These are phyloP conservation scores for Auriculariales sp. DNA, from an alignment of 768 basidiomycete species.

Conservation along the genomic window DNA sequence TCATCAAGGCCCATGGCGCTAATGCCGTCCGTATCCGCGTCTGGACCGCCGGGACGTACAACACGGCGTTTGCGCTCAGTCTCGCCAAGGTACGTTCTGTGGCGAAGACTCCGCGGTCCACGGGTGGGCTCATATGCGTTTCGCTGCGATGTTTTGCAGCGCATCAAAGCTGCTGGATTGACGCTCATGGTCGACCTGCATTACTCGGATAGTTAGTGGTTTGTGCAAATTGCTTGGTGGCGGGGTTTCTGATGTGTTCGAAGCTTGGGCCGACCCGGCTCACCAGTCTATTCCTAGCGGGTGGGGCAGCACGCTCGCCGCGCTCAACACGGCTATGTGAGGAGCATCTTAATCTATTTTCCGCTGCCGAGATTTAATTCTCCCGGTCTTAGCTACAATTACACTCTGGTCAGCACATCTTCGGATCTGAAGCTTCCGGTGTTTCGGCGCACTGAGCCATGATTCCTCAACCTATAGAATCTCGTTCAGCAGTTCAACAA, in stretches of 20 bases:
- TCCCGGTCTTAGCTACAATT: slow-evolving; percentile 10
- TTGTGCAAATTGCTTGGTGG: slow-evolving; percentile 21
- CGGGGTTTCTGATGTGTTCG: not conserved
- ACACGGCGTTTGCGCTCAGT: slow-evolving; percentile 33
- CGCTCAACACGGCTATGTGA: slow-evolving; percentile 38
- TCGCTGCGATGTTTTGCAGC: not conserved
- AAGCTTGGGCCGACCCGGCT: slow-evolving; percentile 50
- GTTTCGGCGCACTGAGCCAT: not conserved
- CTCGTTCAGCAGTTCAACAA: slow-evolving; percentile 36
- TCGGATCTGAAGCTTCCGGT: not conserved
- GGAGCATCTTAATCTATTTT: not conserved
- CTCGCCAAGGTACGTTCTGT: slow-evolving; percentile 25
- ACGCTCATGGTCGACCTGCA: slow-evolving; percentile 41
- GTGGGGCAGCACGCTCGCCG: slow-evolving; percentile 35
- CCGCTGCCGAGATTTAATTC: not conserved
- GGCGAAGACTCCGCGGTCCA: too few relatives aligned
- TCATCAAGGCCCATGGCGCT: slow-evolving; percentile 36
- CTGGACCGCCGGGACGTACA: slow-evolving; percentile 46
- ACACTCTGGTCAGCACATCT: slow-evolving; percentile 25
- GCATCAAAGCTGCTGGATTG: slow-evolving; percentile 43
- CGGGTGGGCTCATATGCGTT: too few relatives aligned
- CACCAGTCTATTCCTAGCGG: slow-evolving; percentile 42
- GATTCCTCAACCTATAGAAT: slow-evolving; percentile 25
- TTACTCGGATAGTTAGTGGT: slow-evolving; percentile 34
- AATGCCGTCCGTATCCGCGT: slow-evolving; percentile 46